A percentile compares a stretch with the other conserved stretches of the same genome.
These are phyloP conservation scores for Apiospora sp. DNA, from an alignment of 2,329 filamentous ascomycete genomes.

Conservation along the genomic window DNA sequence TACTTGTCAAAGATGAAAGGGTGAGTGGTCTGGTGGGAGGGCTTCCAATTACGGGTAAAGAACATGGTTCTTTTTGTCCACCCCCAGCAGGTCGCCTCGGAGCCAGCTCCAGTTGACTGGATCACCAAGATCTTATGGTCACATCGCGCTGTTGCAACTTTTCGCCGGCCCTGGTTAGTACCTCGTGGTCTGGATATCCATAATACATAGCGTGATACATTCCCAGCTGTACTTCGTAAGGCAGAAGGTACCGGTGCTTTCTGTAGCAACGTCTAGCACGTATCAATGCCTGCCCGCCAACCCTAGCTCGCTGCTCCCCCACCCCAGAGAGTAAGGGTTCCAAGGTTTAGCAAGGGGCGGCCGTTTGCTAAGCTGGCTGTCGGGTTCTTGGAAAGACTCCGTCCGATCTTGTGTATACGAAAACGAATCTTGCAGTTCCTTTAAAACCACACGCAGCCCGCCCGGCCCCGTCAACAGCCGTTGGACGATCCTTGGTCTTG, in stretches of 20 bases:
- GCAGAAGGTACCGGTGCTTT: background rate
- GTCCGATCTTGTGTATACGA: constrained; percentile 14
- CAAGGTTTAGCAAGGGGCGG: background rate
- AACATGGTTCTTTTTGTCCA: background rate
- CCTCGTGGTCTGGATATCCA: background rate
- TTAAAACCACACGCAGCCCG: constrained; percentile 9
- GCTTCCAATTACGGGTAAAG: background rate
- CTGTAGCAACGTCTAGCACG: background rate
- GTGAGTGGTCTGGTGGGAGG: background rate
- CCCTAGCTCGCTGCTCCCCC: background rate
- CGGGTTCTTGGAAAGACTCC: constrained; percentile 1
- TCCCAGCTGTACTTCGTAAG: background rate
- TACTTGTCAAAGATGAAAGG: background rate
- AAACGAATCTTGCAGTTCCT: constrained; percentile 13
- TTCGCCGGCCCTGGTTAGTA: constrained; percentile 3
- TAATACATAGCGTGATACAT: constrained; percentile 1
- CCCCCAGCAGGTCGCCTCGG: background rate
- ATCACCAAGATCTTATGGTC: background rate
- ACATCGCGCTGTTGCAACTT: constrained; percentile 11
- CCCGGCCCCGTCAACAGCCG: background rate
- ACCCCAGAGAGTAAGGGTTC: background rate
- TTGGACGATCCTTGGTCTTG: background rate
- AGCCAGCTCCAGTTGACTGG: constrained; percentile 14
- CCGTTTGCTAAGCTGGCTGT: background rate
- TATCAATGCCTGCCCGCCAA: background rate